Evolutionary conservation across 1,284 basidiomycete species (phyloP), one percentile per base, ranked within the genome.

Genomic region (Cryptococcus maquisensis): DNA sequence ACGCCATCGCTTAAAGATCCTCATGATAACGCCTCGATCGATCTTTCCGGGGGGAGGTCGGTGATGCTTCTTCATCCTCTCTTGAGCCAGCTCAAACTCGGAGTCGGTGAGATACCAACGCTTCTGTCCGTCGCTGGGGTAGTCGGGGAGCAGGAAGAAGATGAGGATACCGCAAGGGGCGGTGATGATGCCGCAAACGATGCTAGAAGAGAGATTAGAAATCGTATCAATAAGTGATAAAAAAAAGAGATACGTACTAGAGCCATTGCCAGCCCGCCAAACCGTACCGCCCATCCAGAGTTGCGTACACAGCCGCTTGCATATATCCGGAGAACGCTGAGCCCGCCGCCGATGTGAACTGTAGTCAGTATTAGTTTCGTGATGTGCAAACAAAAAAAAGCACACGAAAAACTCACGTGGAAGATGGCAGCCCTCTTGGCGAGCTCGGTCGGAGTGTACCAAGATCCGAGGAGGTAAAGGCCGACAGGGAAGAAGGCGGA

Each of bases 401-500:
- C n/a, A n/a, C n/a, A 40, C 20, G 38, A 40, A 40, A 13, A 16
- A 40, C 7, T 16, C 2, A 40, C 38, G 18, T 55, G 53, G 48
- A 55, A 55, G 18, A 55, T 55, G 10, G 53, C 53, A 28, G 48
- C 40, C 32, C 52, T 48, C 26, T 54, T 54, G 15, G 52, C 52
- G 15, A 54, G 28, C 39, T 54, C 52, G 18, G 46, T 49, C 7
- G 52, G 52, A 5, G 52, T 54, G 18, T 54, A 54, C 53, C 48
- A 51, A 24, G 28, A 43, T 20, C 35, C 40, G n/a, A 53, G 37
- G 20, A 53, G 45, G 24, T 48, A 54, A 5, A 44, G 23, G 3
- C 48, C 53, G 1, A 55, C 53, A 5, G 53, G 53, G 42, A 55
- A 55, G 53, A 55, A 55, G 16, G 53, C 53, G 12, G 46, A 49